Base-by-base conservation (phyloP, 441 rosid genomes). In the Daphne laureola region DNA sequence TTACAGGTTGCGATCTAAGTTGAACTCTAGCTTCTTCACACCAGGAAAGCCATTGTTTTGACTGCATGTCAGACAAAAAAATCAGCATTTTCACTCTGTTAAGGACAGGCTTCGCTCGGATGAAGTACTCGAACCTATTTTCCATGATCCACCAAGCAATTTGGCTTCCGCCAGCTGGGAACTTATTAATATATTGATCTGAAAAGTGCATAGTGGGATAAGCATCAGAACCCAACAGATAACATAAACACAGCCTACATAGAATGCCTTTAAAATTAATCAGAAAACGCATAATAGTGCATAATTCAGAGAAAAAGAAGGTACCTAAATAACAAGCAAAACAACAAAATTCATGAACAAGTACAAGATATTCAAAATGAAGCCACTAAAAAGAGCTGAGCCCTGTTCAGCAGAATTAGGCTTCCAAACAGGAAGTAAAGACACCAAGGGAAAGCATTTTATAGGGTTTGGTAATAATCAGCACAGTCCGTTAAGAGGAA, bases 121-220 rank as follows among this genome's bases (percentile, higher is more conserved):
- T 86, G 71, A 92, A 92, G 73, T 92, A 92, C 70, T 92, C 97
- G 59, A 80, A 66, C 61, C 96, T 78, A 73, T 92, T 92, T 75
- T 92, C 98, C 98, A 92, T 89, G 42, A 92, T 83, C 98, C 98
- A 92, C 98, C 96, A 92, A 59, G 80, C 90, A 55, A 92, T 75
- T 75, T 92, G 97, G 78, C 92, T 84, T 48, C 95, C 96, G 49
- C 92, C 98, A 68, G 97, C 87, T 42, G 97, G 96, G 70, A 78
- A 87, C 58, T 69, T 94, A 54, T 75, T 77, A 17, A 92, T 83
- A 66, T 89, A 92, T 70, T 86, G 87, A 73, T 89, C 98, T 92
- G 83, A 62, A 75, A 74, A 46, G 58, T 57, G 58, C 49, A 53
- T 5, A 44, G 25, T 49, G 14, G 4, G 53, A 17, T 27, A 16